A percentile compares a stretch with the other conserved stretches of the same genome.
Evolutionary conservation across 2,329 filamentous ascomycete genomes (phyloP).

Genomic region (Cladosporium sp.): DNA sequence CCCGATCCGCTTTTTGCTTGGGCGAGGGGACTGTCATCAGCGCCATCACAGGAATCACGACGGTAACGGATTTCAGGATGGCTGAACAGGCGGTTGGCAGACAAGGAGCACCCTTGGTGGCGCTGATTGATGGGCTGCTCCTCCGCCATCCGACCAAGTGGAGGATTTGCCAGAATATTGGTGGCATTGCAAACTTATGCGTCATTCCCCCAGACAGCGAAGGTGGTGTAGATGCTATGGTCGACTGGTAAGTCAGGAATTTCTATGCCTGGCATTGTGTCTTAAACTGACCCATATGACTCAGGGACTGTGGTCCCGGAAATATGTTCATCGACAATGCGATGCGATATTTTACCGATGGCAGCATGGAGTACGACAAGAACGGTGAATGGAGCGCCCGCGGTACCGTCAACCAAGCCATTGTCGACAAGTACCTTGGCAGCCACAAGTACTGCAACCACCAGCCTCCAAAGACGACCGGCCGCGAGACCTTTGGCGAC

Average conservation of each 20-base stretch:
- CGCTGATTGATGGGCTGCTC: slow-evolving; percentile 52
- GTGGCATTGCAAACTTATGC: slow-evolving; percentile 25
- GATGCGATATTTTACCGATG: slow-evolving; percentile 23
- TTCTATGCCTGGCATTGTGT: neutral
- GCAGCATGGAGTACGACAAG: slow-evolving; percentile 20
- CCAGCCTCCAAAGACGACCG: slow-evolving; percentile 23
- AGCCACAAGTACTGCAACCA: slow-evolving; percentile 18
- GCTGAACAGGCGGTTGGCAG: slow-evolving; percentile 50
- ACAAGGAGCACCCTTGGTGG: slow-evolving; percentile 52
- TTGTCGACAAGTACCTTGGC: slow-evolving; percentile 20
- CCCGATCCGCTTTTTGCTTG: slow-evolving; percentile 48
- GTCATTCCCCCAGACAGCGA: slow-evolving; percentile 20
- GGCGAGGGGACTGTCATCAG: slow-evolving; percentile 52
- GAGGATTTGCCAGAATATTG: slow-evolving; percentile 23
- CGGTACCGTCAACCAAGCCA: slow-evolving; percentile 21
- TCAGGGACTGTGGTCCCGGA: slow-evolving; percentile 19
- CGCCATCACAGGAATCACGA: slow-evolving; percentile 51
- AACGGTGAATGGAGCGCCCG: slow-evolving; percentile 19
- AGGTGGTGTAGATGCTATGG: slow-evolving; percentile 11
- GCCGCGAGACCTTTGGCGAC: slow-evolving; percentile 22
- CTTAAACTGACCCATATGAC: slow-evolving; percentile 5
- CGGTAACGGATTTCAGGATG: slow-evolving; percentile 53
- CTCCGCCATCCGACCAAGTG: slow-evolving; percentile 32
- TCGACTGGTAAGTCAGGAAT: slow-evolving; percentile 9
- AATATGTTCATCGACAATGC: slow-evolving; percentile 25